Conservation (phyloP, 2,329 filamentous ascomycete species). For the Arthroderma sp. region DNA sequence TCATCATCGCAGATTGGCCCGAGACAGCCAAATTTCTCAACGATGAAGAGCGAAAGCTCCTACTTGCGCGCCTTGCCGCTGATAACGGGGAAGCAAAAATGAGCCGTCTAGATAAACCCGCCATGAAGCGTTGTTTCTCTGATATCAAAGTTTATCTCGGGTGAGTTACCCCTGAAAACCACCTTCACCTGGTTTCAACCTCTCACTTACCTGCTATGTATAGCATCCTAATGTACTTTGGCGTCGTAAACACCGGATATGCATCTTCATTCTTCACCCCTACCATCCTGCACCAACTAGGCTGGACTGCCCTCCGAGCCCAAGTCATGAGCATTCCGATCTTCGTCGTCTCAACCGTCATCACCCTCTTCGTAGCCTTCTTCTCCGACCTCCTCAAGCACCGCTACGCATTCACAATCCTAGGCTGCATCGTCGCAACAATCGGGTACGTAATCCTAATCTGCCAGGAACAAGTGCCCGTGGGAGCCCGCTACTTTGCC, state of each 20-base stretch:
- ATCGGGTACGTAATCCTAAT: slow-evolving; percentile 46
- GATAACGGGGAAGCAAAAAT: slow-evolving; percentile 37
- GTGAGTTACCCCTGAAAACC: slow-evolving; percentile 1
- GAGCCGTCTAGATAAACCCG: slow-evolving; percentile 40
- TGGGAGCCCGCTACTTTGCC: slow-evolving; percentile 41
- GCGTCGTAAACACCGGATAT: slow-evolving; percentile 40
- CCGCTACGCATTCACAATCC: slow-evolving; percentile 42
- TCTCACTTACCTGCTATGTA: slow-evolving; percentile 10
- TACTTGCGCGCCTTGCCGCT: slow-evolving; percentile 30
- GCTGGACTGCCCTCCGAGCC: slow-evolving; percentile 40
- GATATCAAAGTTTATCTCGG: slow-evolving; percentile 28
- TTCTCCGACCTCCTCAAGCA: slow-evolving; percentile 39
- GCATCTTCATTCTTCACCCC: slow-evolving; percentile 32
- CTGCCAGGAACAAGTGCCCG: slow-evolving; percentile 33
- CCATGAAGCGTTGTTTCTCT: slow-evolving; percentile 33
- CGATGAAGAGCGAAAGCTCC: slow-evolving; percentile 31
- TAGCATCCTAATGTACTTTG: slow-evolving; percentile 48
- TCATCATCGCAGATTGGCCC: slow-evolving; percentile 35
- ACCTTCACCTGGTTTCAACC: background rate
- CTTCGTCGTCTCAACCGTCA: slow-evolving; percentile 50
- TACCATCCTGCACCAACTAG: slow-evolving; percentile 36
- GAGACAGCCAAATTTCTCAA: slow-evolving; percentile 35
- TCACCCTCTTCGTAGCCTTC: slow-evolving; percentile 39
- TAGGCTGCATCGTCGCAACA: slow-evolving; percentile 37
- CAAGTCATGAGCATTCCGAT: slow-evolving; percentile 41